Evolutionary conservation across 345 rosid genomes (phyloP), one percentile per base, ranked within the genome.

Genomic region (Eucalyptus globulus): DNA sequence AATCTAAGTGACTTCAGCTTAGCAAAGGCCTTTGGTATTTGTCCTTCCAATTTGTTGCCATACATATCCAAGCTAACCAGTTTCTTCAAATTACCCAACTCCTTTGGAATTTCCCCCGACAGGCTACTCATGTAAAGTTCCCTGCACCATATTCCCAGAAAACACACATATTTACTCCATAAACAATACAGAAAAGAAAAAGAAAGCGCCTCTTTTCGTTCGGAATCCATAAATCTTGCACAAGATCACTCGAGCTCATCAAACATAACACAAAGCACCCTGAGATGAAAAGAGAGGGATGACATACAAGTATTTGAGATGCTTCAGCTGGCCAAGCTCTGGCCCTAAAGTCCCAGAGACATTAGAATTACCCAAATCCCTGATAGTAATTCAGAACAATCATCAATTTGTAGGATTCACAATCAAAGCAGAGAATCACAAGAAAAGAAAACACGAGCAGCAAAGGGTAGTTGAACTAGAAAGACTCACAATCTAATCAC

Each of bases 321-420:
- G 96, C 92, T 91, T 86, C 60, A 96, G 95, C 87, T 94, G 92
- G 54, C 95, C 96, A 88, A 95, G 93, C 90, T 96, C 96, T 17
- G 95, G 93, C n/a, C 94, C 98, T 91, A 96, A 93, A 86, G 93
- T 88, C 62, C 98, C 98, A 90, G 97, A 95, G 89, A 95, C 86
- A 44, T 94, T 94, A 67, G 96, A 92, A 90, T 95, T 94, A 6
- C 96, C 97, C 92, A 95, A 88, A 90, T 95, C 97, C 93, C 97
- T 95, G 93, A 89, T 89, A 16, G 91, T 16, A 87, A 85, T 37
- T 72, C 83, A 72, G 45, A 72, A 19, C 83, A 3, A 72, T 37
- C 43, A 72, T 72, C 83, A 11, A 72, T 72, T 37, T 72, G 47
- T 22, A 62, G 67, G 17, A 34, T 34, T 31, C 58, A 54, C 67